Conservation (phyloP, 192 early-diverging fungal species). For the Mortierella alpina region DNA sequence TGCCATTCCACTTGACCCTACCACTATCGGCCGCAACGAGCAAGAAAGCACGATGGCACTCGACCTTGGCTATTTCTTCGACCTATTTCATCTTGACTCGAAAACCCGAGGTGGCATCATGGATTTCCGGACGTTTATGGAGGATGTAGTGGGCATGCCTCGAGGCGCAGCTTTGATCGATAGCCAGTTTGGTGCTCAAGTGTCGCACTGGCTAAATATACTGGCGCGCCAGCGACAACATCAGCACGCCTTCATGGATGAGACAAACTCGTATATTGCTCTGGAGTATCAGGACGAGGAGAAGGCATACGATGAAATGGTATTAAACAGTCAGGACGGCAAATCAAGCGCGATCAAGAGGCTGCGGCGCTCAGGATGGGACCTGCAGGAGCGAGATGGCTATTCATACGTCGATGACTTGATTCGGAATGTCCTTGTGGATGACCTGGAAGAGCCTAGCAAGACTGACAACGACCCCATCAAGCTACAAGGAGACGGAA, state of each 20-base stretch:
- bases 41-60: slow-evolving; percentile 27
- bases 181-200: slow-evolving; percentile 22
- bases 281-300: neutral
- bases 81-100: slow-evolving; percentile 3
- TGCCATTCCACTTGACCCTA: slow-evolving; percentile 11
- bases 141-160: slow-evolving; percentile 8
- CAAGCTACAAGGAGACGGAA: neutral
- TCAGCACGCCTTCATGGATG: neutral
- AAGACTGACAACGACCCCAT: neutral
- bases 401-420: slow-evolving; percentile 21
- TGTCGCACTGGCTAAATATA: slow-evolving; percentile 10
- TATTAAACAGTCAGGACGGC: neutral
- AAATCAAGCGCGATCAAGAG: neutral
- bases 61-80: slow-evolving; percentile 26
- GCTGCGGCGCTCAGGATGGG: slow-evolving; percentile 6
- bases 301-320: neutral
- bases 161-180: neutral
- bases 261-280: neutral
- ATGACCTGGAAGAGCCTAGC: slow-evolving; percentile 7
- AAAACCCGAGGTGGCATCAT: slow-evolving; percentile 15
- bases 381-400: neutral
- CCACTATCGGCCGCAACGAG: slow-evolving; percentile 14
- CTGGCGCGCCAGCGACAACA: neutral
- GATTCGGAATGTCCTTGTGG: slow-evolving; percentile 24
- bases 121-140: slow-evolving; percentile 25